These are phyloP conservation scores for Rosa hybrid DNA, from an alignment of 331 rosid species.

Conservation along the genomic window DNA sequence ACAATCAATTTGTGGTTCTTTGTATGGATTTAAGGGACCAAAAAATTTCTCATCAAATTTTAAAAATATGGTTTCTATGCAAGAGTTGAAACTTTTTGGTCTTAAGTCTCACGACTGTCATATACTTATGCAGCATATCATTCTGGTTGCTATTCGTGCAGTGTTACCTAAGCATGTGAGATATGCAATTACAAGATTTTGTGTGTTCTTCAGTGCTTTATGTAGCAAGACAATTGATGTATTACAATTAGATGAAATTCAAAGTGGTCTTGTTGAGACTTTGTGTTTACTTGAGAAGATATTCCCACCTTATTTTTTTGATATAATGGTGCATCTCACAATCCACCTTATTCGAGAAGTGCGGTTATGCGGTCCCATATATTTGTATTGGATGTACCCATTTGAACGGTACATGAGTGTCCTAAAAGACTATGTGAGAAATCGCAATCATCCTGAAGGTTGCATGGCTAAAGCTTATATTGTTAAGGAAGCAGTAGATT, in stretches of 20 bases:
- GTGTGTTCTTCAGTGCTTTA: neutral
- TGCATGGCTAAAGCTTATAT: conserved; percentile 3
- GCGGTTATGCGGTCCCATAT: neutral
- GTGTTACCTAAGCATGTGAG: neutral
- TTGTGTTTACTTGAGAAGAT: neutral
- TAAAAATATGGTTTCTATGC: neutral
- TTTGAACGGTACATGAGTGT: neutral
- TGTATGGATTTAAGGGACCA: too few relatives aligned
- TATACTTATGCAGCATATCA: neutral
- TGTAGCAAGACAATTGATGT: neutral
- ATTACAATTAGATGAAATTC: neutral
- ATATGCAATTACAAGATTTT: neutral
- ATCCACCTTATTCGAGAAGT: neutral
- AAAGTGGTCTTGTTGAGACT: neutral
- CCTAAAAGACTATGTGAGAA: neutral
- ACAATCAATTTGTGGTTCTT: neutral
- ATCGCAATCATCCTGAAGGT: neutral
- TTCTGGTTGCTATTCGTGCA: neutral
- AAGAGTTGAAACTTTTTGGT: neutral
- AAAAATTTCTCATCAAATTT: neutral
- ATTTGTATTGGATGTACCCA: neutral
- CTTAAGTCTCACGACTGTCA: conserved; percentile 1
- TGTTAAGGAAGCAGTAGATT: neutral
- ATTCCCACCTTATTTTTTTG: neutral
- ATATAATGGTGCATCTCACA: neutral